A percentile compares a stretch with the other conserved stretches of the same genome.
Evolutionary conservation across 192 early-diverging fungal species (phyloP).

Genomic region (Umbelopsis sp.): DNA sequence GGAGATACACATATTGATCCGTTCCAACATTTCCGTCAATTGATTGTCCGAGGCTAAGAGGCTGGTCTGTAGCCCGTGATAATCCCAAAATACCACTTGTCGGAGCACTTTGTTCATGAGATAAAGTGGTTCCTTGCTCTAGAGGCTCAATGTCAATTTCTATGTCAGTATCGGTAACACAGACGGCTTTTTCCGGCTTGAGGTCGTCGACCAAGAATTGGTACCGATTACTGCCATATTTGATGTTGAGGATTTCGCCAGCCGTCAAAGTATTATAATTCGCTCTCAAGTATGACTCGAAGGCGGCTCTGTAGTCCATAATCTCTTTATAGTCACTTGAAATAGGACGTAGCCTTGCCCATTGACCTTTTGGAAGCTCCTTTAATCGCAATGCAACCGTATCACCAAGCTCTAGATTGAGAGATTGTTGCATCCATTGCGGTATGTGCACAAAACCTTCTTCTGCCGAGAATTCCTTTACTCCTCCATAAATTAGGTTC

Average conservation of each 20-base stretch:
- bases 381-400: slow-evolving; percentile 56
- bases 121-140: slow-evolving; percentile 13
- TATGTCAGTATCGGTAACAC: slow-evolving; percentile 79
- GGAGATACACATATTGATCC: not conserved
- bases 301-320: slow-evolving; percentile 57
- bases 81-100: not conserved
- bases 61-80: not conserved
- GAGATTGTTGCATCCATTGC: slow-evolving; percentile 52
- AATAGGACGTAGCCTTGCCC: slow-evolving; percentile 63
- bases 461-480: slow-evolving; percentile 69
- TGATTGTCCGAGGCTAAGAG: not conserved
- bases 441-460: slow-evolving; percentile 56
- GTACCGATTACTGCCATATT: slow-evolving; percentile 46
- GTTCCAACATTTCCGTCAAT: not conserved
- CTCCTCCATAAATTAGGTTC: slow-evolving; percentile 58
- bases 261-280: slow-evolving; percentile 68
- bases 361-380: slow-evolving; percentile 65
- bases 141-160: slow-evolving; percentile 74
- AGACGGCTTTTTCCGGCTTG: slow-evolving; percentile 65
- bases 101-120: not conserved
- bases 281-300: slow-evolving; percentile 69
- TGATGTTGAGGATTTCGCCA: slow-evolving; percentile 63
- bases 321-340: slow-evolving; percentile 55
- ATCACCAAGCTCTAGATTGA: slow-evolving; percentile 43
- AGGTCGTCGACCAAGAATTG: slow-evolving; percentile 68